Evolutionary conservation across 169 alveolate species (phyloP), one percentile per base, ranked within the genome.

Genomic region (Ichthyophthirius multifiliis): DNA sequence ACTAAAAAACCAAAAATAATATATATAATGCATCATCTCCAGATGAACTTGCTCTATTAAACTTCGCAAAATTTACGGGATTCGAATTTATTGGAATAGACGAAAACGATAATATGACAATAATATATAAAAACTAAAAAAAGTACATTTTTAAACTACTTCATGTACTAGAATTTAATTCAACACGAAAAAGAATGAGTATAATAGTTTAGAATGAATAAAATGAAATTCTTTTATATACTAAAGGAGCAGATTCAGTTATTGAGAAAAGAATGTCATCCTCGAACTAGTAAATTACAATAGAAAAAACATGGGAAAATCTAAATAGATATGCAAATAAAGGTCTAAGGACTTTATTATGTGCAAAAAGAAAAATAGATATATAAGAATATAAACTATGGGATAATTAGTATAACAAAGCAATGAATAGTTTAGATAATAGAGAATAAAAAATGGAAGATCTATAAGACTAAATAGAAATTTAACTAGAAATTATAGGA

Each of bases 271-370:
- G 74, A 83, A 43, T 83, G 82, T 71, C 80, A 75, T 34, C 77
- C 65, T 45, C 82, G 5, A 41, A 32, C 20, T 81, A 45, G 16
- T 31, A 43, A 10, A 43, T 27, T 16, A 71, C 82, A 62, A 92
- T 73, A 27, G 82, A 89, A 45, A 76, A 78, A 39, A 87, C 88
- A 4, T 74, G 85, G 47, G 67, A 85, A 35, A 96, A 96, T 79
- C 82, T 96, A 65, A 82, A 92, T 62, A 92, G 87, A n/a, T 93
- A 94, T 85, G 98, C 98, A 23, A 85, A 92, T 15, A 85, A 92
- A 44, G 99, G 99, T 3, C 93, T 97, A 32, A 89, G 99, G 71
- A 98, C 99, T n/a, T 93, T 98, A 86, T 95, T 96, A 23, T 81
- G 96, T 45, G 99, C 99, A 31, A 91, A 93, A 79, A 92, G 96